Conservation (phyloP, 1,139 yeast species). For the Candida sp. region DNA sequence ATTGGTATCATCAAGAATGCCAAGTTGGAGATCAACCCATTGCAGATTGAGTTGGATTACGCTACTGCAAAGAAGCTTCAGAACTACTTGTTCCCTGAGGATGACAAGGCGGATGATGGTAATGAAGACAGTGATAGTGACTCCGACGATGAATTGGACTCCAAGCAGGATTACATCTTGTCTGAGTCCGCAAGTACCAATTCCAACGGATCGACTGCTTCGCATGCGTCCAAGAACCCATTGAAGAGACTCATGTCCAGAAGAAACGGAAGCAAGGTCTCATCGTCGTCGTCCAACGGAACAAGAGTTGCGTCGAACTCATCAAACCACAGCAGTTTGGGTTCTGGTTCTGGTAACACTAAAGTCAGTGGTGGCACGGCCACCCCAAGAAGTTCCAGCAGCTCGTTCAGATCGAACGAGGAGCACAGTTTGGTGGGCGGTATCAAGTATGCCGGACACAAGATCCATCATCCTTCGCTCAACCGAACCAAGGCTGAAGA, state of each 20-base stretch:
- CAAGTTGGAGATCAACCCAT: constrained; percentile 63
- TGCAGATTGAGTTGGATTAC: constrained; percentile 76
- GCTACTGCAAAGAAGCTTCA: constrained; percentile 64
- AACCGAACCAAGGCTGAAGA: constrained; percentile 2
- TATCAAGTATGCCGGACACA: constrained; percentile 18
- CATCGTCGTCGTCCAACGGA: constrained; percentile 2
- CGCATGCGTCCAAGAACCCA: constrained; percentile 16
- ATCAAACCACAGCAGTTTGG: background rate
- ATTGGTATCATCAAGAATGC: constrained; percentile 60
- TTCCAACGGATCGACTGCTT: background rate
- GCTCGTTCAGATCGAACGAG: constrained; percentile 2
- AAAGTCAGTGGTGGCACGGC: background rate
- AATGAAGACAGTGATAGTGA: constrained; percentile 5
- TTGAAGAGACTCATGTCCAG: constrained; percentile 16
- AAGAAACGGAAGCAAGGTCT: constrained; percentile 2
- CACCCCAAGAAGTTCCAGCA: constrained; percentile 3
- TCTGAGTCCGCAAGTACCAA: constrained; percentile 5
- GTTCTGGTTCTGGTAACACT: background rate
- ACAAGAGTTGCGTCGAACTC: background rate
- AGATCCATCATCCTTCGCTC: background rate
- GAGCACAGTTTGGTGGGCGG: constrained; percentile 1
- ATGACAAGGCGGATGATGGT: constrained; percentile 19
- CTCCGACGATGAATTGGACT: constrained; percentile 1
- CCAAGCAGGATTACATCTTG: background rate
- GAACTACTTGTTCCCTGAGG: constrained; percentile 67